phyloP scores from a whole-genome alignment of 768 basidiomycete species.

The Butyriboletus loyo region DNA sequence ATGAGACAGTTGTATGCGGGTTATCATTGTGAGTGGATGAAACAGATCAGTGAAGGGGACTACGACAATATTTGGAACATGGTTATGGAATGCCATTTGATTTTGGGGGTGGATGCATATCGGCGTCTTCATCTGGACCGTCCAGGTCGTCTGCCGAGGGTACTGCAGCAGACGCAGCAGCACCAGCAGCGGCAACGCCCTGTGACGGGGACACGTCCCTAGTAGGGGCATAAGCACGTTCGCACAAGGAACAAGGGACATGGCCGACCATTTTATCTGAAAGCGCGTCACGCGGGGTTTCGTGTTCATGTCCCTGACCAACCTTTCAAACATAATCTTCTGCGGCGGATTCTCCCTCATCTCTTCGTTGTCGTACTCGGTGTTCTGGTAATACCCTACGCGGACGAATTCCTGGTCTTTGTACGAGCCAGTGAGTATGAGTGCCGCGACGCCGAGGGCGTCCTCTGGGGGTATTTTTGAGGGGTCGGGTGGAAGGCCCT shows the following conservation, averaged over 20 bases:
- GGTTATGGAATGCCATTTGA: constrained; percentile 25
- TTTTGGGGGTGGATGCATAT: constrained; percentile 14
- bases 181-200: constrained; percentile 48
- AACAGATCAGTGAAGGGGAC: background rate
- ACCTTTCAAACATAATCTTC: constrained; percentile 66
- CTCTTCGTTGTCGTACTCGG: constrained; percentile 95
- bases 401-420: constrained; percentile 98
- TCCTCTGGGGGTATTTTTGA: constrained; percentile 84
- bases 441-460: constrained; percentile 92
- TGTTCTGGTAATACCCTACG: constrained; percentile 99
- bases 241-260: background rate
- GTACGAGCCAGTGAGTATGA: constrained; percentile 95
- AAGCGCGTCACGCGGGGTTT: constrained; percentile 94
- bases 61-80: background rate
- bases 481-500: constrained; percentile 80
- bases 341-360: constrained; percentile 75
- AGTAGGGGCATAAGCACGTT: background rate
- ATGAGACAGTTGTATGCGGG: constrained; percentile 11
- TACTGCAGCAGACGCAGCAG: constrained; percentile 68
- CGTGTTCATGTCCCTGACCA: constrained; percentile 84
- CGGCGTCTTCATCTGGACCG: constrained; percentile 33
- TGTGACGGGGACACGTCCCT: constrained; percentile 65
- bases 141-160: constrained; percentile 71
- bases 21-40: constrained; percentile 1
- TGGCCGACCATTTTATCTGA: constrained; percentile 77